These are phyloP conservation scores for Debaryomycetaceae sp. DNA, from an alignment of 1,139 yeast species.

Conservation along the genomic window DNA sequence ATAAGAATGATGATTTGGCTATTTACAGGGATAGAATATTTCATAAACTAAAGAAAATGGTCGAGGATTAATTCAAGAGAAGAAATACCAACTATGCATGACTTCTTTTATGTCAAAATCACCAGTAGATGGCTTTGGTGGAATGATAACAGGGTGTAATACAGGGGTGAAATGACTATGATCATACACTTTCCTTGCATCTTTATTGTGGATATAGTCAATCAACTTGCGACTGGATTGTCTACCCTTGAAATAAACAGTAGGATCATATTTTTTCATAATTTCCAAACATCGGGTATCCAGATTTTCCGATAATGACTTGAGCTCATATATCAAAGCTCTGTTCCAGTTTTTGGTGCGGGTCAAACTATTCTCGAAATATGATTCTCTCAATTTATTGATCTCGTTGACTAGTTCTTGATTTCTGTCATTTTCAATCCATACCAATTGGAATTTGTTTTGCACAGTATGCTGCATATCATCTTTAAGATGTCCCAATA, in stretches of 20 bases:
- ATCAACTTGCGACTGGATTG: slow-evolving; percentile 3
- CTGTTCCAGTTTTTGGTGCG: slow-evolving; percentile 6
- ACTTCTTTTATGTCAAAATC: slow-evolving; percentile 31
- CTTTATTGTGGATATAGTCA: slow-evolving; percentile 6
- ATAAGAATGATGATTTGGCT: slow-evolving; percentile 58
- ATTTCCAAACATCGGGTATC: slow-evolving; percentile 9
- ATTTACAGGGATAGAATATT: slow-evolving; percentile 62
- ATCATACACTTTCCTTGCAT: neutral
- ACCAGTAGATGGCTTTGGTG: slow-evolving; percentile 31
- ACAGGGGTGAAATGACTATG: slow-evolving; percentile 14
- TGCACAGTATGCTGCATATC: slow-evolving; percentile 25
- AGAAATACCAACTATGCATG: slow-evolving; percentile 33
- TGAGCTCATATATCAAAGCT: slow-evolving; percentile 14
- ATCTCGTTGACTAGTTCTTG: slow-evolving; percentile 15
- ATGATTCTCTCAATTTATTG: slow-evolving; percentile 10
- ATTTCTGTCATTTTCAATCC: slow-evolving; percentile 21
- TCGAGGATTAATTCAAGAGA: slow-evolving; percentile 29
- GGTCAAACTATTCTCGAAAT: slow-evolving; percentile 3
- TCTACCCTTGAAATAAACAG: slow-evolving; percentile 13
- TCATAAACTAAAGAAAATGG: slow-evolving; percentile 52
- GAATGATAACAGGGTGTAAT: slow-evolving; percentile 23
- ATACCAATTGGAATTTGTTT: slow-evolving; percentile 32
- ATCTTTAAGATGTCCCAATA: slow-evolving; percentile 21
- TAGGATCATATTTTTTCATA: slow-evolving; percentile 18
- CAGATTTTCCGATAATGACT: slow-evolving; percentile 7